These are phyloP conservation scores for Xylariaceae sp. DNA, from an alignment of 2,329 filamentous ascomycete species.

Conservation along the genomic window DNA sequence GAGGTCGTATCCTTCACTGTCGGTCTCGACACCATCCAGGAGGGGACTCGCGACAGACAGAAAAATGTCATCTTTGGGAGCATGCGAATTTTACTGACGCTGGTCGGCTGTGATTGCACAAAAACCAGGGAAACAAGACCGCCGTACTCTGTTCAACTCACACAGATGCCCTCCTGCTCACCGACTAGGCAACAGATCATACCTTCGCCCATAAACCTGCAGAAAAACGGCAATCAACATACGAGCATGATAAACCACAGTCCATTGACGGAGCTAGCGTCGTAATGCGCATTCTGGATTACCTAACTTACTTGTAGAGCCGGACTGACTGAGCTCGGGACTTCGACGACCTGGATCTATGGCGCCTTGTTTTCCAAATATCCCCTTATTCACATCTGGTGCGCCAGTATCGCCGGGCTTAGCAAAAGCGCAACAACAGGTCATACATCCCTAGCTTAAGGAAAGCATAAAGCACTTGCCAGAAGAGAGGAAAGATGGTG, in stretches of 20 bases:
- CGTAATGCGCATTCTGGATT: too few relatives aligned
- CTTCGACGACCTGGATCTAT: too few relatives aligned
- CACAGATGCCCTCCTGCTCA: neutral
- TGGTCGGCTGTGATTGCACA: slow-evolving; percentile 36
- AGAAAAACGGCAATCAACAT: slow-evolving; percentile 14
- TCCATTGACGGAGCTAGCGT: too few relatives aligned
- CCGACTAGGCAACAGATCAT: slow-evolving; percentile 9
- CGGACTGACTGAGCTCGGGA: too few relatives aligned
- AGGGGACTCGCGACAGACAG: slow-evolving; percentile 30
- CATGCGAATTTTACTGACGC: slow-evolving; percentile 36
- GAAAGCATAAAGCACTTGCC: too few relatives aligned
- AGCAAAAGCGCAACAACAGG: too few relatives aligned
- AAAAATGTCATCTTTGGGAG: slow-evolving; percentile 28
- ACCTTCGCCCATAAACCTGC: slow-evolving; percentile 8
- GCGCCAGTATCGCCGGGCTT: too few relatives aligned
- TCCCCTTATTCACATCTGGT: too few relatives aligned
- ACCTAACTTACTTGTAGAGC: too few relatives aligned
- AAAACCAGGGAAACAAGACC: slow-evolving; percentile 31
- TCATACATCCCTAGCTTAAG: too few relatives aligned
- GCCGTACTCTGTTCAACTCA: slow-evolving; percentile 10
- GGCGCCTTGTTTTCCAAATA: too few relatives aligned
- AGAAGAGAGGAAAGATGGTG: too few relatives aligned
- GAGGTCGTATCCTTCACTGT: slow-evolving; percentile 42
- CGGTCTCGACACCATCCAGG: slow-evolving; percentile 38
- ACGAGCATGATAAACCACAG: slow-evolving; percentile 15